Evolutionary conservation across 1,284 basidiomycete species (phyloP), one percentile per base, ranked within the genome.

Genomic region (Marasmius sp.): DNA sequence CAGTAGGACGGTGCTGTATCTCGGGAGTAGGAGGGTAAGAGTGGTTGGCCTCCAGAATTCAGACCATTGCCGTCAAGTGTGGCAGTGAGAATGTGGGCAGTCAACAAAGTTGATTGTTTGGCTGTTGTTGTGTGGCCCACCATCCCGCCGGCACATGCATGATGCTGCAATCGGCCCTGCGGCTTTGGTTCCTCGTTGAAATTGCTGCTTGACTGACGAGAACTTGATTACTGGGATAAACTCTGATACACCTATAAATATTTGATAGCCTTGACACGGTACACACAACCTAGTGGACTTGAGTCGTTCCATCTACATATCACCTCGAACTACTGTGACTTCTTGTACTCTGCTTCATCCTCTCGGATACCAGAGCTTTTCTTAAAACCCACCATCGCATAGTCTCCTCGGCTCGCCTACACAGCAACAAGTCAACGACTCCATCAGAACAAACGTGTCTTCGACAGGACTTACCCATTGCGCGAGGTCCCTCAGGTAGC

Each of bases 401-500:
- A 75, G 67, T 84, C 82, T 38, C 80, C 81, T 47, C 58, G 54
- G 16, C 59, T 57, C 12, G 59, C 11, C 64, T 65, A 37, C 6
- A 33, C 71, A 66, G 79, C 76, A 20, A 78, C 77, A 37, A 75
- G 68, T 50, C 77, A 78, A 41, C 16, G n/a, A 51, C 61, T 27
- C 27, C 27, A 27, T 27, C 27, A 27, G 27, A 58, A 33, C 33
- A 37, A 27, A 50, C 36, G 60, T 39, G 41, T 5, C 49, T 61
- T 54, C 45, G 58, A 11, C 43, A 38, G n/a, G 6, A 71, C 83
- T 70, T 68, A 91, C 91, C 86, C 85, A 89, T 77, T 92, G 88
- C 20, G 77, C 79, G 54, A 91, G 76, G 71, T 94, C 92, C 59
- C 87, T 79, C 53, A 87, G 57, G 74, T 88, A 94, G 68, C 87